Base-by-base conservation (phyloP, 331 rosid genomes). In the Rosa hybrid region DNA sequence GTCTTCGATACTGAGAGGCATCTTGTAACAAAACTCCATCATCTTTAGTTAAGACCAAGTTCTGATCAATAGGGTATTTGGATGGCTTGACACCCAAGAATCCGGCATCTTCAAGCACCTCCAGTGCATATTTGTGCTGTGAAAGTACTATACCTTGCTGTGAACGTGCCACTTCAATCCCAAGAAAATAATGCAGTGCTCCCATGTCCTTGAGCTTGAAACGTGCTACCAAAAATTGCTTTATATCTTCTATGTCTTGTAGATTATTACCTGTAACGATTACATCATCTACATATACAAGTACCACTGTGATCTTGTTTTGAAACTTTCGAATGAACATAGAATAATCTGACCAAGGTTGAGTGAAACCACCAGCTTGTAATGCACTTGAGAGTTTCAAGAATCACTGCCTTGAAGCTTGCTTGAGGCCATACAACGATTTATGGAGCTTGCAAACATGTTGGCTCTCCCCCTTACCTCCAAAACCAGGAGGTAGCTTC, bases 151-250 rank as follows among this genome's bases (percentile, higher is more conserved):
- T 13, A 1, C 42, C 71, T 20, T n/a, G 3, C 17, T 20, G 12
- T 14, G 57, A 44, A 0, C 6, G 4, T 14, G 79, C 30, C 2
- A 77, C 23, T 12, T 63, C 80, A 42, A 77, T 77, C 2, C 59
- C 77, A 2, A 77, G 27, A 14, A 77, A 77, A 11, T 42, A 77
- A 21, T 18, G 1, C 8, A 77, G 48, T 6, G 8, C 8, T 3
- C 74, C 49, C 16, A 64, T 34, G 41, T 72, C 77, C 42, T 72
- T 72, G 16, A 51, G 20, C 20, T 51, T 51, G n/a, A 51, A 51
- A 4, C 59, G 11, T 2, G 6, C 6, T 9, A 0, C 20, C 0
- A 51, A 4, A 13, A 51, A 51, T 0, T 51, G 6, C 59, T 51
- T 51, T 3, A 1, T 13, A 17, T 0, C 6, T 12, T 13, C 5